Conservation (phyloP, 202 grass and related monocot genomes). For the Digitaria exilis region DNA sequence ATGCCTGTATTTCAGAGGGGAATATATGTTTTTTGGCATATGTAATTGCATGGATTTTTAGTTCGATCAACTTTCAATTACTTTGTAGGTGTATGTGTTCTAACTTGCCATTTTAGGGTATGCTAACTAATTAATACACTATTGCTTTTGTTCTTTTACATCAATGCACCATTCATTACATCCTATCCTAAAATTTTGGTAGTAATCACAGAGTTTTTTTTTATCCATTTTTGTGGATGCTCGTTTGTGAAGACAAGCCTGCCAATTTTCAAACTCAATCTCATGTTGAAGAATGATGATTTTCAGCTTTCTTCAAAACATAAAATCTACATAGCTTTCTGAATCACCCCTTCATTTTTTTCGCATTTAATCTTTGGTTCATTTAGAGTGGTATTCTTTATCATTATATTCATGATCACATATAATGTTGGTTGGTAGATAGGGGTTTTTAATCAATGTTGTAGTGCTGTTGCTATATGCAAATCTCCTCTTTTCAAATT, state of each 20-base stretch:
- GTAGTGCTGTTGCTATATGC: not conserved
- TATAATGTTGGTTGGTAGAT: not conserved
- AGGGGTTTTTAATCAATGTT: not conserved
- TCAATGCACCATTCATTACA: not conserved
- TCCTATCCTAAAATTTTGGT: not conserved
- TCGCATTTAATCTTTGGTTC: not conserved
- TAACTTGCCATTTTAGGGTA: not conserved
- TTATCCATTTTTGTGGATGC: not conserved
- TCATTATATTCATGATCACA: too few relatives aligned
- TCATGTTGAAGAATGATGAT: not conserved
- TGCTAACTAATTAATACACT: not conserved
- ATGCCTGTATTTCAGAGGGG: conserved; percentile 9
- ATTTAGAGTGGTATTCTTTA: not conserved
- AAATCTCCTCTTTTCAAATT: not conserved
- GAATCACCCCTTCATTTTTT: not conserved
- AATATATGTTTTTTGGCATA: not conserved
- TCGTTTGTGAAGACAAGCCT: not conserved
- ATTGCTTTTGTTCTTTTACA: not conserved
- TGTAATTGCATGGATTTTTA: conserved; percentile 21
- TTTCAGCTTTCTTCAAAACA: not conserved
- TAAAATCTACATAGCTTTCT: conserved; percentile 15
- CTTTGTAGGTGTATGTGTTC: conserved; percentile 10
- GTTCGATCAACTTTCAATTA: conserved; percentile 28
- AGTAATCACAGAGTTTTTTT: not conserved
- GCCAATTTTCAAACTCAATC: not conserved